Evolutionary conservation across 129 eudicot species (phyloP), one percentile per base, ranked within the genome.

Genomic region (Escallonia rubra): DNA sequence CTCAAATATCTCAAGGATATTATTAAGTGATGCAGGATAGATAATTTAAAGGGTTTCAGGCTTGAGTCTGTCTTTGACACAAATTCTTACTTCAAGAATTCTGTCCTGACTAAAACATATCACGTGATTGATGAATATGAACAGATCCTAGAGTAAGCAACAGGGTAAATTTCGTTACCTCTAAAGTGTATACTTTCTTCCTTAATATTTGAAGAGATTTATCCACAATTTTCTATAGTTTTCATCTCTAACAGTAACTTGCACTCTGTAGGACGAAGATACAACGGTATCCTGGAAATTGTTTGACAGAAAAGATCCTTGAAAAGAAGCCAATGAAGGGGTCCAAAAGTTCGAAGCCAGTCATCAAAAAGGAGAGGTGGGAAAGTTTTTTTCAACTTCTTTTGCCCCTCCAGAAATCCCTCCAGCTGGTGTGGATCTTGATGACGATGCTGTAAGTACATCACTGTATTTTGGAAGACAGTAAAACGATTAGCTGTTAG

Each of bases 111-210:
- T 0, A 94, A 94, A 81, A 87, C 88, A 54, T 94, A 94, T 65
- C 92, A 94, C 85, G 87, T 94, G 99, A 83, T 89, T 67, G 92
- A 94, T 66, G 99, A 94, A 67, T 93, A 89, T 74, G 99, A 94
- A 65, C 96, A 87, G 67, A 94, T 94, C 40, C 65, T 94, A 66
- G 99, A 94, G 81, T 89, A 85, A 79, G 96, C 97, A 13, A 79
- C 86, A 7, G 99, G 99, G 98, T 92, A 86, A 63, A 41, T 59
- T 7, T 41, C 13, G n/a, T 39, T 49, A 7, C 45, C 41, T 64
- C 9, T 43, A 39, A 52, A 8, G 3, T 9, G 8, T 38, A 12
- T 67, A 41, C 41, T 5, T 57, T 64, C 55, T 9, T 14, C 46
- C 49, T 8, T 7, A 8, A 57, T 58, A 58, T 49, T 48, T 59